A percentile compares a stretch with the other conserved stretches of the same genome.
Evolutionary conservation across 108 stramenopile species (phyloP).

Genomic region (Cylindrotheca fusiformis): DNA sequence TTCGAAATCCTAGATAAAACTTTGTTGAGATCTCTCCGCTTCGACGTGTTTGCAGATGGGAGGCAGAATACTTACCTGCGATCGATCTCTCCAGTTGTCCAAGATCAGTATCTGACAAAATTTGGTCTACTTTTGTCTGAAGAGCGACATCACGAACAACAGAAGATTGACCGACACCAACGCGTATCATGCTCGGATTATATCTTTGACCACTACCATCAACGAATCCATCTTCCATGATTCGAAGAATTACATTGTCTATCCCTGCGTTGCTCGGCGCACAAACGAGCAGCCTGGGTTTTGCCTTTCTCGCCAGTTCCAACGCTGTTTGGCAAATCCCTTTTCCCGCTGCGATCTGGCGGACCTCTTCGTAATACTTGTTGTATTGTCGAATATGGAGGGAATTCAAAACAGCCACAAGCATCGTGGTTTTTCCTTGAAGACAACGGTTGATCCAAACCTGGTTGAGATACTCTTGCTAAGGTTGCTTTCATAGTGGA

Average conservation of each 20-base stretch:
- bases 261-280: conserved; percentile 98
- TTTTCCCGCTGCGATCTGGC: conserved; percentile 47
- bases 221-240: conserved; percentile 89
- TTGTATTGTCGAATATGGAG: conserved; percentile 92
- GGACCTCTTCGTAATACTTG: conserved; percentile 78
- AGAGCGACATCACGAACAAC: conserved; percentile 69
- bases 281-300: conserved; percentile 86
- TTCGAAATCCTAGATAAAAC: conserved; percentile 40
- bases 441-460: too few relatives aligned
- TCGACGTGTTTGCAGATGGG: too few relatives aligned
- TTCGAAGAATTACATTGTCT: conserved; percentile 94
- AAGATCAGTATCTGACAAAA: conserved; percentile 56
- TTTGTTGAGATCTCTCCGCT: neutral
- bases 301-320: conserved; percentile 57
- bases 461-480: too few relatives aligned
- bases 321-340: conserved; percentile 48
- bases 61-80: conserved; percentile 1
- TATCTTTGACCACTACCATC: conserved; percentile 91
- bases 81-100: conserved; percentile 61
- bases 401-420: conserved; percentile 89
- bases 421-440: conserved; percentile 89
- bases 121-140: conserved; percentile 69
- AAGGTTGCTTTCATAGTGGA: neutral
- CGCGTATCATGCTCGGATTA: conserved; percentile 90
- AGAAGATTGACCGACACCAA: conserved; percentile 76